Evolutionary conservation across 805 yeast genomes (phyloP).

Genomic region (Limtongozyma cylindracea): DNA sequence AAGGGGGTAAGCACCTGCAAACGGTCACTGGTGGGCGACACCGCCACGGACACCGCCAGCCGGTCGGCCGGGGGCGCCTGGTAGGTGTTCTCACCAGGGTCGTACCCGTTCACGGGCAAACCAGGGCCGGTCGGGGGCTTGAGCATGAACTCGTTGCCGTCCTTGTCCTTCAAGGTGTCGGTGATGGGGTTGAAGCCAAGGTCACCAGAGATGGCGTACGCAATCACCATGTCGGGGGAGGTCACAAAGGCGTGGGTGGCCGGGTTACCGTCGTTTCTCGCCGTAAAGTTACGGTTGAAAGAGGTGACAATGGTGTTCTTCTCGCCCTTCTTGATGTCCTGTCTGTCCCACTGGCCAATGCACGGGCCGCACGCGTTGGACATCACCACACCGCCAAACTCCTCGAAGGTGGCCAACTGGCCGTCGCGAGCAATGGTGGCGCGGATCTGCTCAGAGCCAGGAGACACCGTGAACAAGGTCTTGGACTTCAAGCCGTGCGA

Average conservation of each 20-base stretch:
- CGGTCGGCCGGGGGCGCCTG: constrained; percentile 93
- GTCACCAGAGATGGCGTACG: constrained; percentile 89
- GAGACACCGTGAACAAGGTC: constrained; percentile 81
- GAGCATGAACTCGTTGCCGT: constrained; percentile 80
- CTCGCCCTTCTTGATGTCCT: constrained; percentile 76
- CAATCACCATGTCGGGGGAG: constrained; percentile 90
- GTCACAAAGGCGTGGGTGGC: constrained; percentile 93
- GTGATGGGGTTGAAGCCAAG: constrained; percentile 90
- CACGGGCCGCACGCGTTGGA: constrained; percentile 99
- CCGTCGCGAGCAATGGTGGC: constrained; percentile 97
- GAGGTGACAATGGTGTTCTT: constrained; percentile 93
- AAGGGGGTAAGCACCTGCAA: constrained; percentile 85
- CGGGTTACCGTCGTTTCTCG: constrained; percentile 97
- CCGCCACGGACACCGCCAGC: constrained; percentile 42
- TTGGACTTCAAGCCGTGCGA: constrained; percentile 78
- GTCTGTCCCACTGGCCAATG: constrained; percentile 98
- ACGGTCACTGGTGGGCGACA: constrained; percentile 86
- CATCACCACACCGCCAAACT: constrained; percentile 80
- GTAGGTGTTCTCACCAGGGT: constrained; percentile 82
- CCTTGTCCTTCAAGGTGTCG: constrained; percentile 65
- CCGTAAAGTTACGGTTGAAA: constrained; percentile 93
- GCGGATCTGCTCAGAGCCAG: constrained; percentile 96
- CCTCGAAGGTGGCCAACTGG: constrained; percentile 64
- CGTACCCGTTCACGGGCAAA: constrained; percentile 77
- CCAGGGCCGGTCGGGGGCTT: constrained; percentile 77